Conservation (phyloP, 495 filamentous ascomycete species). For the Xylaria scruposa region DNA sequence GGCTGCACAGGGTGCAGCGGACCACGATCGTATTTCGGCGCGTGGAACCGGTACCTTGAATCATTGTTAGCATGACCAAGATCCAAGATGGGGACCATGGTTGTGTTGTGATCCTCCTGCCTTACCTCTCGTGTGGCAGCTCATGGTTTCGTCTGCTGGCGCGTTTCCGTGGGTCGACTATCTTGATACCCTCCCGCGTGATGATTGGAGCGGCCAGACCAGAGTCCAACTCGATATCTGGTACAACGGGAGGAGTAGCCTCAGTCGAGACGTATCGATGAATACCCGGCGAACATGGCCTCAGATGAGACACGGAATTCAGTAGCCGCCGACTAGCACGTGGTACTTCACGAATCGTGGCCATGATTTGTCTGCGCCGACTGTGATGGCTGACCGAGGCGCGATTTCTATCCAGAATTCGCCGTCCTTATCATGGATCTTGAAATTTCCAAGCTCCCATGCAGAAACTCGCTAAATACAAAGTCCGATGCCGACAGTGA, state of each 20-base stretch:
- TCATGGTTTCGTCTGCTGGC: slow-evolving; percentile 47
- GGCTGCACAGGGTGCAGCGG: slow-evolving; percentile 91
- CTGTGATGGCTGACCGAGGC: slow-evolving; percentile 13
- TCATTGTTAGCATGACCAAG: slow-evolving; percentile 17
- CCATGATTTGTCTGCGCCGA: slow-evolving; percentile 30
- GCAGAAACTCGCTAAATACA: slow-evolving; percentile 21
- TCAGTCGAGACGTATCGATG: slow-evolving; percentile 49
- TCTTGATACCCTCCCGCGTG: slow-evolving; percentile 40
- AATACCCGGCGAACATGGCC: slow-evolving; percentile 31
- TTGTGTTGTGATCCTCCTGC: neutral
- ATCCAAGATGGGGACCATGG: neutral
- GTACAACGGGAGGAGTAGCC: slow-evolving; percentile 24
- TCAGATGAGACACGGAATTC: slow-evolving; percentile 30
- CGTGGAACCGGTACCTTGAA: slow-evolving; percentile 84
- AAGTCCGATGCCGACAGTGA: slow-evolving; percentile 28
- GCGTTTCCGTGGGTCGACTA: slow-evolving; percentile 51
- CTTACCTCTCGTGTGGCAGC: slow-evolving; percentile 49
- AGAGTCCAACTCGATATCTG: slow-evolving; percentile 50
- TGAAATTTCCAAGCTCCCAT: slow-evolving; percentile 23
- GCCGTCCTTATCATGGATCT: neutral
- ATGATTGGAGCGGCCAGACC: slow-evolving; percentile 43
- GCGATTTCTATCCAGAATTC: slow-evolving; percentile 23
- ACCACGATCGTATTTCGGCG: slow-evolving; percentile 92
- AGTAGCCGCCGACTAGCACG: slow-evolving; percentile 36
- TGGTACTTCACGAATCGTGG: slow-evolving; percentile 38